Evolutionary conservation across 1,284 basidiomycete genomes (phyloP), one percentile per base, ranked within the genome.

Genomic region (Boletus semigastroideus): DNA sequence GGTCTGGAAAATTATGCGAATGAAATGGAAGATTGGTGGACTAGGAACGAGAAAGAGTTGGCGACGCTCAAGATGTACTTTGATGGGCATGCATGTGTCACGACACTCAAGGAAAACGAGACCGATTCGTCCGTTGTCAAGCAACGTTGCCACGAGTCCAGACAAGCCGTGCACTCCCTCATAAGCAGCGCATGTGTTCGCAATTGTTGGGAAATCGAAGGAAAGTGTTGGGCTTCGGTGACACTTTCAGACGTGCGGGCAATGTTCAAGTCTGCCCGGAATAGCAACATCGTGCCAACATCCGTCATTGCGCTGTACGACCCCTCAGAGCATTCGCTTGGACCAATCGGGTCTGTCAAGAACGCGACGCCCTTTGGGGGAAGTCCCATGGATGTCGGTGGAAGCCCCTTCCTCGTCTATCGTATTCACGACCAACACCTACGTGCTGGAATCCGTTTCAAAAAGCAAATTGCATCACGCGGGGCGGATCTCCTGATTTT

Each of bases 11-110:
- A 60, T 38, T 45, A 64, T n/a, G 62, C 65, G n/a, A 50, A 30
- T 10, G 49, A 66, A 38, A 71, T 69, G 69, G 51, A 51, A 30
- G 58, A 61, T 47, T 69, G 68, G 68, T 72, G 68, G 70, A 11
- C 30, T 6, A 25, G 27, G 27, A 67, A 70, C 43, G 51, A 56
- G 39, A 19, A 37, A 42, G 61, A 62, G 43, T 64, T 66, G 43
- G n/a, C 52, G 37, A 38, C n/a, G 39, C 59, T 64, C 52, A 55
- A 52, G 51, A 60, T n/a, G n/a, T n/a, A n/a, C n/a, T n/a, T n/a
- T n/a, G n/a, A n/a, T n/a, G n/a, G n/a, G n/a, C n/a, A n/a, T 70
- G 63, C 54, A 67, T 65, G 64, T 45, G 59, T 65, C 41, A 65
- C 64, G 31, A 65, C 64, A 46, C 63, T 65, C 42, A 52, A 65